Base-by-base conservation (phyloP, 2,329 filamentous ascomycete genomes). In the Alternaria brassicicola region DNA sequence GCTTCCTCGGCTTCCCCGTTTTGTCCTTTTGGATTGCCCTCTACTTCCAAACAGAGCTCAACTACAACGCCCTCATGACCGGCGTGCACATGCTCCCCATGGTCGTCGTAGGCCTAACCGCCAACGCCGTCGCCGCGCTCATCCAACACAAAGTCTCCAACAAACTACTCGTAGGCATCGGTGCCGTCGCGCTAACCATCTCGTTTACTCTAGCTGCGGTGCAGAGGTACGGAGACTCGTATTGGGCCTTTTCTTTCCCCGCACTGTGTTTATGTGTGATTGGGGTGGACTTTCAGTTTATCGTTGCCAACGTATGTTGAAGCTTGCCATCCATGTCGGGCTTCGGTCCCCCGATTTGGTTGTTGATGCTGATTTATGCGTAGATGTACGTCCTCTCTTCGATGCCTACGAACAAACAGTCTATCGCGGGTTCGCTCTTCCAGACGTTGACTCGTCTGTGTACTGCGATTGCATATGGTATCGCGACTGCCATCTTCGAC, bases 331-430 rank as follows among this genome's bases (percentile, higher is more conserved):
- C 9, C 13, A 1, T 23, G 3, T 33, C 4, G 35, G 35, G 5
- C 19, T 39, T 7, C 15, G 3, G 15, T 1, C 6, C 2, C 2
- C 8, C 3, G 2, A 10, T 12, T 25, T 13, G 3, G 2, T 33
- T 4, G 12, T 36, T n/a, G 19, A 7, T 25, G 0, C 23, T 45
- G 8, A 55, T 33, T 33, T 28, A 21, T 10, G 12, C 12, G 3
- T 58, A 88, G 82, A 88, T 90, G 83, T 90, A 90, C 63, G 87
- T 90, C 52, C 85, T 89, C 81, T 87, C 85, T 4, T 85, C 85
- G 0, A 82, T 90, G 51, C 86, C 87, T 0, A 73, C 79, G 1
- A 79, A 84, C n/a, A 85, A 89, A 63, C 87, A 91, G 65, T 86
- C 85, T 0, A 82, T 90, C 13, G 88, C 87, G 0, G 87, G 88